phyloP scores from a whole-genome alignment of 2,329 filamentous ascomycete species.

The Penicillium sp. region DNA sequence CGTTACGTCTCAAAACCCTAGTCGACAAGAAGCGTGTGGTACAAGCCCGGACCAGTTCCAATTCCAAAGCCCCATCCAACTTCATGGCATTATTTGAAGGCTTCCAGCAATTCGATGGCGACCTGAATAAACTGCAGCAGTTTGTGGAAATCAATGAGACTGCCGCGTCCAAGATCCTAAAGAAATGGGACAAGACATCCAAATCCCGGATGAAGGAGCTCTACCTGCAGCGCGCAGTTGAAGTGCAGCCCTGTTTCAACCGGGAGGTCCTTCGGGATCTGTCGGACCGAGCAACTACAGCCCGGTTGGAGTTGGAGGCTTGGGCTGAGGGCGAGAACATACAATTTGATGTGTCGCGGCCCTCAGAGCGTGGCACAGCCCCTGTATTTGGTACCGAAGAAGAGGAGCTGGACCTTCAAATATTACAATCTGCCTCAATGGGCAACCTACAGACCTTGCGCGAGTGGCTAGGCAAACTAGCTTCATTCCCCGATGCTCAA shows the following conservation, averaged over 20 bases:
- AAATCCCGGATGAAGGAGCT: slow-evolving; percentile 98
- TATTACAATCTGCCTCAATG: slow-evolving; percentile 78
- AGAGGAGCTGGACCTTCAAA: slow-evolving; percentile 82
- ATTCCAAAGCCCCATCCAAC: slow-evolving; percentile 85
- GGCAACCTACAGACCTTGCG: slow-evolving; percentile 76
- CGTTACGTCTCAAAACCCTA: slow-evolving; percentile 85
- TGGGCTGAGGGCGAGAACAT: slow-evolving; percentile 97
- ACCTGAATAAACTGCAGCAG: slow-evolving; percentile 94
- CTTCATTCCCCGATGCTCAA: slow-evolving; percentile 59
- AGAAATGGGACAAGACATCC: slow-evolving; percentile 99
- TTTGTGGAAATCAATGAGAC: slow-evolving; percentile 98
- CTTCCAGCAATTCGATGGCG: slow-evolving; percentile 94
- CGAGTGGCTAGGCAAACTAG: slow-evolving; percentile 76
- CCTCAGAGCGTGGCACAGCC: slow-evolving; percentile 39
- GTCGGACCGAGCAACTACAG: slow-evolving; percentile 96
- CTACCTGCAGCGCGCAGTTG: slow-evolving; percentile 91
- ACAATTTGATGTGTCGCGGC: slow-evolving; percentile 64
- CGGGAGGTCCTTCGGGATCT: slow-evolving; percentile 94
- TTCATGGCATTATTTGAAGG: slow-evolving; percentile 95
- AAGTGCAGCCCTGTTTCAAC: slow-evolving; percentile 98
- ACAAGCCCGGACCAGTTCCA: slow-evolving; percentile 72
- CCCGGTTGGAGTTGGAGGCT: slow-evolving; percentile 86
- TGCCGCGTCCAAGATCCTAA: slow-evolving; percentile 96
- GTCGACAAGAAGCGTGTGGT: slow-evolving; percentile 93
- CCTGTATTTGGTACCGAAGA: slow-evolving; percentile 69